Base-by-base conservation (phyloP, 2,329 filamentous ascomycete genomes). In the Fusarium sublunatum region DNA sequence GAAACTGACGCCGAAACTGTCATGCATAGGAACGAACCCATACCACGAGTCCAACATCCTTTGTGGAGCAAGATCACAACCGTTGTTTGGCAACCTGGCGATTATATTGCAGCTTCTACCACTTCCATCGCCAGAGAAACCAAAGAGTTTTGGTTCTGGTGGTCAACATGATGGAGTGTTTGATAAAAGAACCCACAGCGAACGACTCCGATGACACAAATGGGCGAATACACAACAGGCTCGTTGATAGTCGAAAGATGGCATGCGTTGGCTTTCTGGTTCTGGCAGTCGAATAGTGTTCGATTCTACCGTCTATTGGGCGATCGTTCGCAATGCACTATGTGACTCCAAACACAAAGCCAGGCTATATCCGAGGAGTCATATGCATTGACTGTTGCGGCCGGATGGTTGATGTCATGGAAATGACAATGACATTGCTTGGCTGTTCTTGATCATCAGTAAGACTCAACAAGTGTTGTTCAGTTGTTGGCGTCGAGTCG, bases 381-480 rank as follows among this genome's bases (percentile, higher is more conserved):
- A 8, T 12, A 4, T 34, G 32, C n/a, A 22, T 39, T 24, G 24
- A 38, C 8, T 11, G 15, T 52, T 38, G 26, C 32, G 11, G 15
- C 7, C 13, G 28, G 38, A 8, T 7, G 9, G 12, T 25, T 34
- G 9, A 19, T 10, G 13, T 4, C 11, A 5, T 29, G 15, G 3
- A 22, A 15, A 24, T 8, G 13, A 26, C 24, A 19, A 7, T 12
- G 12, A 32, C 24, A 5, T 6, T 25, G 10, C 5, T 9, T 11
- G 7, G 26, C 3, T 29, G 3, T 22, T 13, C 15, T 15, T 4
- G 12, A 12, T 12, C 31, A 13, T 13, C 12, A 29, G 31, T 15
- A 38, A 12, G 10, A 46, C 26, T 24, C 48, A 56, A 46, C 36
- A 10, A 64, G 60, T 61, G 60, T 40, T 61, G 54, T 10, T 29